Percentiles rank a stretch among this genome's conserved stretches.
Conservation (phyloP, 306 rosid species). For the Dalbergia cultrata region DNA sequence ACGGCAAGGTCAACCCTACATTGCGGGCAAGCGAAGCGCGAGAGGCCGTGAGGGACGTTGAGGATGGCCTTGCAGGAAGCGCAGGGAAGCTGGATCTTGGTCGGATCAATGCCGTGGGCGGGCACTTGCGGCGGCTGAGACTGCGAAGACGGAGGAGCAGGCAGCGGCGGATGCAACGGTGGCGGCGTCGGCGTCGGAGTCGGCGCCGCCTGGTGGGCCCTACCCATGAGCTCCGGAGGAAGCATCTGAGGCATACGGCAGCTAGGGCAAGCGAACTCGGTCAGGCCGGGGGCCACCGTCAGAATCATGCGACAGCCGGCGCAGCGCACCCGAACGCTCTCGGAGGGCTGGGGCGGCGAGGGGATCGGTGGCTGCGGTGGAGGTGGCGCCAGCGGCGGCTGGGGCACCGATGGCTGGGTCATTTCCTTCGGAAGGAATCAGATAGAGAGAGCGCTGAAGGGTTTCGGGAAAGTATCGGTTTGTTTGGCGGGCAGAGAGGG, state of each 20-base stretch:
- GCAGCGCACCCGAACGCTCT: constrained; percentile 90
- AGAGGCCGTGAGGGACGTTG: constrained; percentile 92
- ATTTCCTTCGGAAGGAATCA: constrained; percentile 28
- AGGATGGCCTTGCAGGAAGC: constrained; percentile 92
- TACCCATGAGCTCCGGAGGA: constrained; percentile 91
- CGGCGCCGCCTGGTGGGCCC: constrained; percentile 54
- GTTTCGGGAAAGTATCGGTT: constrained; percentile 31
- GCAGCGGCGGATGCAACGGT: constrained; percentile 34
- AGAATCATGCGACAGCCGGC: constrained; percentile 92
- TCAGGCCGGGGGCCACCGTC: constrained; percentile 74
- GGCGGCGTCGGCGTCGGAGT: background rate
- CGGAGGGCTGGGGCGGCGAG: constrained; percentile 48
- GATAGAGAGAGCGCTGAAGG: constrained; percentile 42
- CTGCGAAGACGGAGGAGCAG: background rate
- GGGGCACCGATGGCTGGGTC: constrained; percentile 69
- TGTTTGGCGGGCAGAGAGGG: constrained; percentile 48
- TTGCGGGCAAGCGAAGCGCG: constrained; percentile 87
- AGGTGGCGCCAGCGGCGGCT: constrained; percentile 46
- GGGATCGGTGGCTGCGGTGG: constrained; percentile 50
- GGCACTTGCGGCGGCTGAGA: constrained; percentile 56
- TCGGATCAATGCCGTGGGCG: constrained; percentile 92
- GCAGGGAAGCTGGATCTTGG: constrained; percentile 98
- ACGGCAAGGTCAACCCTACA: constrained; percentile 90
- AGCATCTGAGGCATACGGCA: constrained; percentile 95
- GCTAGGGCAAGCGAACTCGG: constrained; percentile 83